phyloP scores from a whole-genome alignment of 805 yeast genomes.

The Candida takata region DNA sequence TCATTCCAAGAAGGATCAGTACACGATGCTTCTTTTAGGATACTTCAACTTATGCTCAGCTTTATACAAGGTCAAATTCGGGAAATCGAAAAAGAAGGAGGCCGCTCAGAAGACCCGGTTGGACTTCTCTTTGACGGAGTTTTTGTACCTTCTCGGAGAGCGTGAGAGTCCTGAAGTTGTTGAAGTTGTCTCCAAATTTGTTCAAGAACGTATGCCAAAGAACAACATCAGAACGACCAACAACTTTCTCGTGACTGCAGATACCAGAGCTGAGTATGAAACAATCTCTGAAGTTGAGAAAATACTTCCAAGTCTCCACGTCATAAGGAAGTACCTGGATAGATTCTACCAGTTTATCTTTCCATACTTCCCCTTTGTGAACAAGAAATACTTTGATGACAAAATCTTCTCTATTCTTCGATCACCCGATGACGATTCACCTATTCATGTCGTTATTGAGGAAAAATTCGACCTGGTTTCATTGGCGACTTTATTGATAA shows the following conservation, averaged over 20 bases:
- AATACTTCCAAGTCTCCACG: conserved; percentile 32
- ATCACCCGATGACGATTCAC: conserved; percentile 19
- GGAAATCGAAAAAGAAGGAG: conserved; percentile 7
- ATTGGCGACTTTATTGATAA: conserved; percentile 33
- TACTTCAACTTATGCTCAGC: conserved; percentile 17
- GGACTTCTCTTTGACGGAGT: conserved; percentile 18
- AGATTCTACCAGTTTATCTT: conserved; percentile 37
- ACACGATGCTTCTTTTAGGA: conserved; percentile 16
- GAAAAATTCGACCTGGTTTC: conserved; percentile 35
- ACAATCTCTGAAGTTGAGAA: conserved; percentile 28
- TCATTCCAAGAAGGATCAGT: conserved; percentile 18
- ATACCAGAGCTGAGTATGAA: conserved; percentile 19
- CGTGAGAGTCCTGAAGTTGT: conserved; percentile 16
- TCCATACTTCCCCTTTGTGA: conserved; percentile 43
- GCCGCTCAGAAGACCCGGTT: conserved; percentile 15
- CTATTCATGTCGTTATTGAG: conserved; percentile 26
- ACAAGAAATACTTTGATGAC: conserved; percentile 29
- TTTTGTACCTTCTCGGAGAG: conserved; percentile 18
- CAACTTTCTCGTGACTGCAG: conserved; percentile 8
- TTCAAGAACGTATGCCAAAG: conserved; percentile 15
- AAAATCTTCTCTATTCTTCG: conserved; percentile 31
- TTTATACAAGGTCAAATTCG: conserved; percentile 9
- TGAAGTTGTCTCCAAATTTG: conserved; percentile 13
- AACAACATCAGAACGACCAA: conserved; percentile 5
- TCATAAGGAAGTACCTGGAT: conserved; percentile 35